phyloP scores from a whole-genome alignment of 495 filamentous ascomycete genomes.

The Trypethelium eluteriae region DNA sequence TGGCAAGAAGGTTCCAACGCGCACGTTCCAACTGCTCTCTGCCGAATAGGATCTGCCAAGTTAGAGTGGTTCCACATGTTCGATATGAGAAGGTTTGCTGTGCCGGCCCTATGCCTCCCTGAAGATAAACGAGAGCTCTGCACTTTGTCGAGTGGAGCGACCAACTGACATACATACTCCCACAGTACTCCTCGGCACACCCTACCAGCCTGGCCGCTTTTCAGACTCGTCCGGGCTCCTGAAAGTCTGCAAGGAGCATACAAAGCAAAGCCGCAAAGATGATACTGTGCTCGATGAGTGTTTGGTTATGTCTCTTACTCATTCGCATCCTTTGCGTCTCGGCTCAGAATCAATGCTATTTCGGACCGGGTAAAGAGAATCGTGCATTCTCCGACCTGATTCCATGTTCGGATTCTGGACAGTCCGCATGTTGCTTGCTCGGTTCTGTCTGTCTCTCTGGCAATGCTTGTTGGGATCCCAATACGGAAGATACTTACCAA shows the following conservation, averaged over 20 bases:
- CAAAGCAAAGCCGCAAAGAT: neutral
- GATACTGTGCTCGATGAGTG: neutral
- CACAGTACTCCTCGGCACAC: too few species aligned
- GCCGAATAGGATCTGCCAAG: too few species aligned
- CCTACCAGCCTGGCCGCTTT: neutral
- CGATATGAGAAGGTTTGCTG: too few species aligned
- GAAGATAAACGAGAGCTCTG: too few species aligned
- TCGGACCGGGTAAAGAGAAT: neutral
- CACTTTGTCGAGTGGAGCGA: too few species aligned
- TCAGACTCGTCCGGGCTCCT: neutral
- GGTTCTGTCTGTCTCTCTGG: constrained; percentile 19
- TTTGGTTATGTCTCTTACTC: neutral
- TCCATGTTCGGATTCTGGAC: constrained; percentile 30
- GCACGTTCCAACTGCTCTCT: too few species aligned
- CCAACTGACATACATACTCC: too few species aligned
- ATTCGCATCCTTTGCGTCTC: neutral
- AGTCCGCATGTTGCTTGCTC: constrained; percentile 14
- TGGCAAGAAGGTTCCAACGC: too few species aligned
- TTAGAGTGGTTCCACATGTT: too few species aligned
- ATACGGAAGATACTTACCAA: constrained; percentile 16
- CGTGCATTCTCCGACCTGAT: neutral
- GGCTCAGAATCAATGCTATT: neutral
- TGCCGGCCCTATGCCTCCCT: too few species aligned
- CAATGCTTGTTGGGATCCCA: constrained; percentile 20
- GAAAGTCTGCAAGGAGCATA: neutral